phyloP scores from a whole-genome alignment of 306 rosid species.

The Prunus kanzakura region DNA sequence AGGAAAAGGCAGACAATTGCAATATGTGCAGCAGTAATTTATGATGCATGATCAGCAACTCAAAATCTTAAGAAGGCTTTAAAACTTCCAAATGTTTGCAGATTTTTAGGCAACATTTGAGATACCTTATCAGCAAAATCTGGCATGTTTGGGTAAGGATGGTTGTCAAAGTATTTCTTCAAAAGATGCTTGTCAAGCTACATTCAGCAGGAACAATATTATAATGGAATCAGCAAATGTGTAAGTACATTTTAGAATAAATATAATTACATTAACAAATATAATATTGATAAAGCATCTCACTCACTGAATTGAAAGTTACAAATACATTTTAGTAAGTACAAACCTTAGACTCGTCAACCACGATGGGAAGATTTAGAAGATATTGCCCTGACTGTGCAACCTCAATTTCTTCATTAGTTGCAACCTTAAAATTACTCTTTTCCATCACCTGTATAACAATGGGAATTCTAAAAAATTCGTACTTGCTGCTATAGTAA shows the following conservation, averaged over 20 bases:
- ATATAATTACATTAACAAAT: not conserved
- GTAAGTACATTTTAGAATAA: too few relatives aligned
- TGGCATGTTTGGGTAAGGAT: constrained; percentile 66
- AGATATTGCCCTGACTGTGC: constrained; percentile 93
- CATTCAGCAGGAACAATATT: constrained; percentile 27
- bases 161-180: constrained; percentile 63
- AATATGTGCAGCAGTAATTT: too few relatives aligned
- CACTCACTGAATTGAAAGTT: not conserved
- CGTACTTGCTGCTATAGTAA: too few relatives aligned
- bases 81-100: not conserved
- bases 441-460: constrained; percentile 76
- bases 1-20: too few relatives aligned
- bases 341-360: constrained; percentile 89
- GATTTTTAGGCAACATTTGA: constrained; percentile 12
- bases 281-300: not conserved
- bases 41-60: not conserved
- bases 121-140: constrained; percentile 85
- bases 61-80: not conserved
- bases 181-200: constrained; percentile 87
- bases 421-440: constrained; percentile 86
- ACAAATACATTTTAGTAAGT: not conserved
- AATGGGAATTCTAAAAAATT: too few relatives aligned
- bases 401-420: constrained; percentile 73
- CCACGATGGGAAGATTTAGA: constrained; percentile 87
- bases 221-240: constrained; percentile 15